These are phyloP conservation scores for Nymphaea thermarum DNA, from an alignment of 164 flowering plant species.

Conservation along the genomic window DNA sequence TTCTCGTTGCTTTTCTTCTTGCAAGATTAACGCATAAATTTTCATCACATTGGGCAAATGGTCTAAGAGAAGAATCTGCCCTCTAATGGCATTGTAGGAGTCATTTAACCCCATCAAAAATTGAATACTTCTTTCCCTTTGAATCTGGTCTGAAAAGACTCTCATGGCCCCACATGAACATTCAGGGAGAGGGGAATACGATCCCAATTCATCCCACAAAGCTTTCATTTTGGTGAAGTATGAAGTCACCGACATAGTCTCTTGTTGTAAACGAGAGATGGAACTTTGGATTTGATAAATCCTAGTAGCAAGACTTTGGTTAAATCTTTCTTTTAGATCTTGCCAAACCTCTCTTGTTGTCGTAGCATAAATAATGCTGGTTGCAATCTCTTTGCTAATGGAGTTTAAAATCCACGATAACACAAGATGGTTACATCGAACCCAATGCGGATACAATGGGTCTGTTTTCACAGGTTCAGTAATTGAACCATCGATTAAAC, in stretches of 20 bases:
- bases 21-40: too few species aligned
- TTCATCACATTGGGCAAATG: too few species aligned
- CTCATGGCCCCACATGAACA: neutral
- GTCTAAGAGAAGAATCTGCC: neutral
- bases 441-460: neutral
- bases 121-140: neutral
- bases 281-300: neutral
- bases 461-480: neutral
- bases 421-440: neutral
- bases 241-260: neutral
- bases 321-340: neutral
- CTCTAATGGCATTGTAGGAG: neutral
- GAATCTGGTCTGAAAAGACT: neutral
- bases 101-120: neutral
- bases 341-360: neutral
- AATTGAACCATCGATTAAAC: neutral
- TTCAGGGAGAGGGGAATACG: neutral
- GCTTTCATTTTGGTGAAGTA: constrained; percentile 2
- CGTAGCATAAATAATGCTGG: constrained; percentile 1
- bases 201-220: constrained; percentile 1
- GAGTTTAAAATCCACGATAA: constrained; percentile 1
- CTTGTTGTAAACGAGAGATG: neutral
- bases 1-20: too few species aligned
- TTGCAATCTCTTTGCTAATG: neutral
- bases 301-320: neutral